Percentiles rank a stretch among this genome's conserved stretches.
Evolutionary conservation across 1,139 yeast genomes (phyloP).

Genomic region (Debaryomyces udenii): DNA sequence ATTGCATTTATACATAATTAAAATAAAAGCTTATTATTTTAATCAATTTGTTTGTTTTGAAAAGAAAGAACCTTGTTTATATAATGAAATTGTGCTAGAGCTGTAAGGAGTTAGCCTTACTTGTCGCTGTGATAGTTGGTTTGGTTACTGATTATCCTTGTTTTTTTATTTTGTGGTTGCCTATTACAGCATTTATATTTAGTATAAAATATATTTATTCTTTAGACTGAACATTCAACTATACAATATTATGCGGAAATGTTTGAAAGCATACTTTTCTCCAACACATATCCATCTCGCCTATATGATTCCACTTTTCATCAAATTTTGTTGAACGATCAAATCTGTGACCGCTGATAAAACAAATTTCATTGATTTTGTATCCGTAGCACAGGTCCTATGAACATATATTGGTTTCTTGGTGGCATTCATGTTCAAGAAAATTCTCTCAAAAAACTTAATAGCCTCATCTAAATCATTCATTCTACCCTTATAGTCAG

Average conservation of each 20-base stretch:
- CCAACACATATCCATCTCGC: not conserved
- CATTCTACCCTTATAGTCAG: conserved; percentile 67
- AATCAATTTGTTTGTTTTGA: conserved; percentile 10
- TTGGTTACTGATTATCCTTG: conserved; percentile 1
- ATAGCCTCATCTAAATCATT: conserved; percentile 68
- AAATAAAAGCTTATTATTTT: conserved; percentile 10
- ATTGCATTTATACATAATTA: conserved; percentile 12
- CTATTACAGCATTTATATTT: conserved; percentile 15
- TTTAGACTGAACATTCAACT: conserved; percentile 6
- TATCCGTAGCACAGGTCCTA: conserved; percentile 95
- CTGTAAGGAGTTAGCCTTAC: conserved; percentile 1
- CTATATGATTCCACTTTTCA: conserved; percentile 78
- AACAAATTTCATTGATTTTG: conserved; percentile 84
- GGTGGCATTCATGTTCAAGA: conserved; percentile 62
- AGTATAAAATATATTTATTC: conserved; percentile 13
- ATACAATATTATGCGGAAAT: conserved; percentile 5
- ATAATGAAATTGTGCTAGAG: conserved; percentile 9
- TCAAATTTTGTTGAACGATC: conserved; percentile 80
- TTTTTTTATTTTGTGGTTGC: conserved; percentile 9
- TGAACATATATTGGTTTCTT: conserved; percentile 84
- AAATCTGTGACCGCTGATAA: conserved; percentile 91
- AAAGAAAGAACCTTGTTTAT: conserved; percentile 11
- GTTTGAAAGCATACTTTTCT: not conserved
- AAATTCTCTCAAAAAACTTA: conserved; percentile 66
- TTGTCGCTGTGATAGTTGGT: not conserved